These are phyloP conservation scores for Termitomyces sp. DNA, from an alignment of 768 basidiomycete species.

Conservation along the genomic window DNA sequence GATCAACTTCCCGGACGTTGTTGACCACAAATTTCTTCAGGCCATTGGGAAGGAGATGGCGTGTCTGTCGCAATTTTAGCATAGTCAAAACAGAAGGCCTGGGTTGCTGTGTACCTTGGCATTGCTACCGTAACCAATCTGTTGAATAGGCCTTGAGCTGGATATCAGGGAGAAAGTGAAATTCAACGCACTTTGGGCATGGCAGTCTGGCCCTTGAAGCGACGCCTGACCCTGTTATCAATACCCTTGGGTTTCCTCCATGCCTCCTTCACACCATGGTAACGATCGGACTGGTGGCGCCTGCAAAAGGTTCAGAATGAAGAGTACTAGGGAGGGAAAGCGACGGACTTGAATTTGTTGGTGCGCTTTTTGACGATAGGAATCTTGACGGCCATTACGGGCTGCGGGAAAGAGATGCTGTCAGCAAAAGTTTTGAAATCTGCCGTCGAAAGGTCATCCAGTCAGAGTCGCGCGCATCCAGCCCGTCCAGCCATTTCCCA, in stretches of 20 bases:
- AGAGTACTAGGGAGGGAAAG: conserved; percentile 2
- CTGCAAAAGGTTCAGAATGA: conserved; percentile 36
- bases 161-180: not conserved
- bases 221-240: conserved; percentile 94
- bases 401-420: conserved; percentile 24
- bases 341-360: conserved; percentile 88
- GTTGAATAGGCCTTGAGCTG: conserved; percentile 5
- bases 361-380: conserved; percentile 94
- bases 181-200: conserved; percentile 85
- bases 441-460: conserved; percentile 35
- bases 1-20: conserved; percentile 91
- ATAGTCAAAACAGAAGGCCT: conserved; percentile 46
- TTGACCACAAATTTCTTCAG: conserved; percentile 94
- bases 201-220: conserved; percentile 92
- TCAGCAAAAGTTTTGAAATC: conserved; percentile 28
- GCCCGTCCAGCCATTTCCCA: conserved; percentile 3
- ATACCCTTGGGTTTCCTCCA: conserved; percentile 99
- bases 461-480: conserved; percentile 23
- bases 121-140: conserved; percentile 92
- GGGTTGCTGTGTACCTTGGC: conserved; percentile 51
- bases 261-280: conserved; percentile 94
- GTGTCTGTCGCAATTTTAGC: conserved; percentile 52
- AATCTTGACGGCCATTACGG: conserved; percentile 54
- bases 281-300: conserved; percentile 99
- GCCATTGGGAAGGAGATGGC: conserved; percentile 94